Evolutionary conservation across 441 rosid species (phyloP).

Genomic region (Erodium trifolium): DNA sequence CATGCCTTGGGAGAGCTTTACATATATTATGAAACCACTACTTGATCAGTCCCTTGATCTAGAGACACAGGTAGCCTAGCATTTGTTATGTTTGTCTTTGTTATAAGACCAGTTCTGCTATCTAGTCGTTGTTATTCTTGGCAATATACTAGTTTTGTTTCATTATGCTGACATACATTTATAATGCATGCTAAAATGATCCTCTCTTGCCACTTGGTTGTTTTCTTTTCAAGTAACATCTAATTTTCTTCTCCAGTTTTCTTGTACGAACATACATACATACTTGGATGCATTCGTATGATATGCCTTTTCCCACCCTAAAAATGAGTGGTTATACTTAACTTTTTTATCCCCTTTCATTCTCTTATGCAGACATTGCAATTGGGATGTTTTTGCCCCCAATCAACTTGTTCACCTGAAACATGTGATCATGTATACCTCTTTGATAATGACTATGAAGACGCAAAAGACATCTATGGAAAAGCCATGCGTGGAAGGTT

Average conservation of each 20-base stretch:
- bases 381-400: slow-evolving; percentile 65
- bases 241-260: not conserved
- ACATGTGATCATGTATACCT: slow-evolving; percentile 90
- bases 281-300: not conserved
- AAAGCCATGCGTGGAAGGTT: slow-evolving; percentile 69
- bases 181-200: not conserved
- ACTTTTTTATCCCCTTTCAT: not conserved
- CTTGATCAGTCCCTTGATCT: slow-evolving; percentile 42
- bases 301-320: not conserved
- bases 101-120: not conserved
- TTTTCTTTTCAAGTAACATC: not conserved
- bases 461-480: slow-evolving; percentile 79
- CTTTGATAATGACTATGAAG: slow-evolving; percentile 81
- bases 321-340: slow-evolving; percentile 10
- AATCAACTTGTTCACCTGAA: slow-evolving; percentile 54
- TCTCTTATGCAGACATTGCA: slow-evolving; percentile 50
- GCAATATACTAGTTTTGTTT: not conserved
- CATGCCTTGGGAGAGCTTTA: slow-evolving; percentile 80
- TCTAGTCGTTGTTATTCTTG: not conserved
- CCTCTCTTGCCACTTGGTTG: not conserved
- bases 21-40: slow-evolving; percentile 53
- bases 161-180: not conserved
- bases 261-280: not conserved
- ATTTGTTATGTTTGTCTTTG: slow-evolving; percentile 1
- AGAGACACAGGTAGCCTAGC: slow-evolving; percentile 51